Percentiles rank a stretch among this genome's conserved stretches.
These are phyloP conservation scores for Serendipita sp. DNA, from an alignment of 768 basidiomycete genomes.

Conservation along the genomic window DNA sequence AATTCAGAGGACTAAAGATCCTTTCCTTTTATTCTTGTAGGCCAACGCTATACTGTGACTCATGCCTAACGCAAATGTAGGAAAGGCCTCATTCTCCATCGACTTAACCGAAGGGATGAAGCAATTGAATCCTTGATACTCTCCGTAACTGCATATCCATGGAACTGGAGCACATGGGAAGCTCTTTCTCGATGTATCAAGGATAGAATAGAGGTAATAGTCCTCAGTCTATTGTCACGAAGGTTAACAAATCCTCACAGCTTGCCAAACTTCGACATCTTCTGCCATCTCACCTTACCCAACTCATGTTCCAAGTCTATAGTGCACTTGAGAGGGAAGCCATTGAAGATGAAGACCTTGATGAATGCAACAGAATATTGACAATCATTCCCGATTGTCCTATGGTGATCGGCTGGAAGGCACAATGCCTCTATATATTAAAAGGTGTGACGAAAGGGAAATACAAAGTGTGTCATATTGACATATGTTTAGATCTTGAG, in stretches of 20 bases:
- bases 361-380: conserved; percentile 38
- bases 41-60: conserved; percentile 16
- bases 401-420: conserved; percentile 38
- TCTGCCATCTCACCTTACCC: conserved; percentile 18
- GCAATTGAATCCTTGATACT: conserved; percentile 67
- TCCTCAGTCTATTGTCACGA: background rate
- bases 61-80: conserved; percentile 25
- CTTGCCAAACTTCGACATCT: conserved; percentile 8
- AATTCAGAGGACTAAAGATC: conserved; percentile 47
- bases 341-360: conserved; percentile 44
- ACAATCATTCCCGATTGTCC: conserved; percentile 66
- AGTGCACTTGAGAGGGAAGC: conserved; percentile 69
- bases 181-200: conserved; percentile 63
- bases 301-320: conserved; percentile 77
- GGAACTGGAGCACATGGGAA: conserved; percentile 93
- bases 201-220: conserved; percentile 67
- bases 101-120: conserved; percentile 63
- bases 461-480: background rate
- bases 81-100: conserved; percentile 67
- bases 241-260: background rate
- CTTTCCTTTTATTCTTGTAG: conserved; percentile 75
- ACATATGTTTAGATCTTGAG: conserved; percentile 52
- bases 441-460: background rate
- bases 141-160: conserved; percentile 65
- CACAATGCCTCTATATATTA: background rate